Base-by-base conservation (phyloP, 306 rosid genomes). In the Carpinus viminea region DNA sequence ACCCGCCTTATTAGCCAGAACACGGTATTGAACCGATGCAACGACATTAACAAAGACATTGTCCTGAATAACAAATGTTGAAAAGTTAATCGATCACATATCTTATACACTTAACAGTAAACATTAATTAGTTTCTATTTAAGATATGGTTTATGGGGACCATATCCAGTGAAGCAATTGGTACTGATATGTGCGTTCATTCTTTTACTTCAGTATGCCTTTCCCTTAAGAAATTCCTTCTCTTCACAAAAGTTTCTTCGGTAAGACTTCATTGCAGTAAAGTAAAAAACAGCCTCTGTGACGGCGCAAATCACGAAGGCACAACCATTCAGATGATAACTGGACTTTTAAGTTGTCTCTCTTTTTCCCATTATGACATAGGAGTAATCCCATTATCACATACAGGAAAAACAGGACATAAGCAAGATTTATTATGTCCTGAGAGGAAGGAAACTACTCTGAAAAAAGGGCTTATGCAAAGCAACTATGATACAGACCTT, bases 1-100 rank as follows among this genome's bases (percentile, higher is more conserved):
- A 0, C 82, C 43, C 3, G 92, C 87, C 65, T 90, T 84, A 3
- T 82, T 87, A 41, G 90, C 79, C 55, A 87, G 74, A 43, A 88
- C 90, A 4, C 90, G 88, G 74, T 90, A 90, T 82, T 90, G 92
- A 76, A 92, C 80, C 21, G 91, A 88, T 0, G 92, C 88, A 72
- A 87, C 91, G 51, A 92, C 93, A 72, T 74, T 88, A 68, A 92
- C 97, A 43, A 87, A 92, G 24, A 87, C 97, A 72, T 90, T 90
- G 71, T 90, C 97, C 91, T 92, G 76, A 61, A 64, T 69, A 66
- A 31, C 69, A 53, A 71, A 82, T 61, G 9, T 45, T 3, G 52
- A 0, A 38, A 10, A 1, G 72, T 38, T 17, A 16, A 38, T 3
- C 8, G 72, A 66, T 66, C 72, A 66, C 18, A 3, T 41, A 18